Evolutionary conservation across 495 filamentous ascomycete genomes (phyloP), one percentile per base, ranked within the genome.

Genomic region (Aspergillus kassunensis): DNA sequence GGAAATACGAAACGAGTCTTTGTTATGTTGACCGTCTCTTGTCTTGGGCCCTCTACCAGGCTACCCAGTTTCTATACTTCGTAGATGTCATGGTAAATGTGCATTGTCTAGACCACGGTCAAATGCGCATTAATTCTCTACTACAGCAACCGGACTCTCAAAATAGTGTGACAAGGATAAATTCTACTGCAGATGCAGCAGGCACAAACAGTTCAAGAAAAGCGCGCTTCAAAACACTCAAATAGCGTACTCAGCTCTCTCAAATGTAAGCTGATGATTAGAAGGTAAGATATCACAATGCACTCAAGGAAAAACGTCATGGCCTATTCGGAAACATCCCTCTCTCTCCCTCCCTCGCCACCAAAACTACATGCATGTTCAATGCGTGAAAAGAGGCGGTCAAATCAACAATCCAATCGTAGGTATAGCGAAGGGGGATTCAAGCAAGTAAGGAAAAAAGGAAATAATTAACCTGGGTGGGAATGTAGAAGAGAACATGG

Each of bases 311-410:
- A 54, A 59, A 55, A 63, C 48, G 63, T 69, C 65, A 65, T 68
- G 60, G 62, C 67, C 63, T 64, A 63, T 64, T 63, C 60, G 59
- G 60, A 60, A 70, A 56, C 57, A 59, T 63, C 60, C 61, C 63
- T 61, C 52, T 59, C 61, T 59, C 63, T 55, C 62, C 58, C 58
- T 51, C 54, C 58, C 58, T 51, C 54, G 13, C 21, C 42, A 53
- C 51, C 60, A 60, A 68, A 64, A 68, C 59, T 71, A 71, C 66
- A 75, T 62, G 49, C 59, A 54, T 61, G 62, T 64, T 64, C 61
- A 62, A 68, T 35, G 67, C 62, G 61, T 54, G 41, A 15, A 60
- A 41, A 60, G 42, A 61, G 55, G 57, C 58, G 61, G 58, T 50
- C 55, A 55, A 54, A 51, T 59, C 40, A 54, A 64, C 49, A 58